A percentile compares a stretch with the other conserved stretches of the same genome.
phyloP scores from a whole-genome alignment of 2,329 filamentous ascomycete species.

The Scopulariopsis brevicaulis region DNA sequence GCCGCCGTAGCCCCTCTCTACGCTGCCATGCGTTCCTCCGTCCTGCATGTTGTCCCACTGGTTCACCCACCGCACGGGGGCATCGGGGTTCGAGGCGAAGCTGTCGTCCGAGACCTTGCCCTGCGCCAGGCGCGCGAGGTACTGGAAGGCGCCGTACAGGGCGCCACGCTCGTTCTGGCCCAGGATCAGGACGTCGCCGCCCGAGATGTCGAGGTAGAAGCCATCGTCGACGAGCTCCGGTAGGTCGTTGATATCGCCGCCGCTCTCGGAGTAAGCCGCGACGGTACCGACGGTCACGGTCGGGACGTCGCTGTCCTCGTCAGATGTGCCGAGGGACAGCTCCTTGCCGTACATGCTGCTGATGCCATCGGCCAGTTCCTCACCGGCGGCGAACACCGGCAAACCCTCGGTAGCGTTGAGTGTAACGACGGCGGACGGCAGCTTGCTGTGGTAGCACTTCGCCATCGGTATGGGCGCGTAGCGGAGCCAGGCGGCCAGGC shows the following conservation, averaged over 20 bases:
- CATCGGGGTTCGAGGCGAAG: conserved; percentile 42
- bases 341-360: conserved; percentile 41
- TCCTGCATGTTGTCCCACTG: conserved; percentile 63
- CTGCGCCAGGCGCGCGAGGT: conserved; percentile 53
- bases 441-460: conserved; percentile 18
- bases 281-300: conserved; percentile 13
- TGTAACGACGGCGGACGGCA: conserved; percentile 37
- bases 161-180: conserved; percentile 56
- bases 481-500: conserved; percentile 51
- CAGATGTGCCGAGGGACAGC: conserved; percentile 16
- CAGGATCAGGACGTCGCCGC: conserved; percentile 40
- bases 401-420: conserved; percentile 41
- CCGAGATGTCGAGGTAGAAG: conserved; percentile 44
- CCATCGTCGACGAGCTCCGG: conserved; percentile 42
- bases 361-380: conserved; percentile 47
- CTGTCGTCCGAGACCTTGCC: conserved; percentile 36
- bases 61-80: conserved; percentile 57
- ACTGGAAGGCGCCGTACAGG: conserved; percentile 59
- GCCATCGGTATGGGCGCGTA: conserved; percentile 39
- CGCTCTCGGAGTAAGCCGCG: conserved; percentile 14
- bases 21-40: conserved; percentile 29
- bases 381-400: conserved; percentile 47
- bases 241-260: conserved; percentile 17
- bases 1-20: conserved; percentile 59
- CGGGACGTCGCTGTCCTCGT: neutral